Evolutionary conservation across 1,284 basidiomycete species (phyloP), one percentile per base, ranked within the genome.

Genomic region (Thelephora terrestris): DNA sequence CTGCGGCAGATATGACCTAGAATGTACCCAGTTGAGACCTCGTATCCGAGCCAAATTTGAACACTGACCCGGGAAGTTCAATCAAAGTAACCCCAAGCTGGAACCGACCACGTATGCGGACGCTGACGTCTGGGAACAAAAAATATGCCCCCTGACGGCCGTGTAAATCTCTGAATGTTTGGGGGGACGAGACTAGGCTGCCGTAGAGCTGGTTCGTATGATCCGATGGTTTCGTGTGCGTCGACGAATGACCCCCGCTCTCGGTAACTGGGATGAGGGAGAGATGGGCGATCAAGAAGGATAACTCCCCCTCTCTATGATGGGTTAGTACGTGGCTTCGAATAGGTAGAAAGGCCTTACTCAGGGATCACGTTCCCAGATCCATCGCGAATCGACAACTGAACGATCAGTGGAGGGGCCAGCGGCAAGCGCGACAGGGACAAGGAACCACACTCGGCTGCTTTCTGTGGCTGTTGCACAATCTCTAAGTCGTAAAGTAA

Each of bases 111-210:
- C 76, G 71, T 68, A 75, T 77, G 12, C 87, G 76, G 48, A 95
- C 78, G 60, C 87, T 89, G 55, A 91, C 85, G 63, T 95, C 92
- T 7, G 91, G 84, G 60, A 94, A 95, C 46, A 92, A 69, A 60
- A 95, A 93, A 64, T 87, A 93, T 32, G 88, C 70, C 7, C 88
- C 87, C 54, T 75, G 71, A 34, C 81, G 78, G 38, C 88, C 88
- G 61, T 86, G 79, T 37, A 81, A 71, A 60, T 92, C 85, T 53
- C 83, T 76, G 58, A 91, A 70, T 47, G 83, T 76, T 40, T 89
- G 79, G 1, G 88, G 78, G 1, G 84, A 83, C 12, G 91, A 81
- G 24, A 93, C 88, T 23, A 92, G 69, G 50, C 83, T 87, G 35
- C 92, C 92, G 61, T 93, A 90, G 17, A 94, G 71, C 53, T 85